Base-by-base conservation (phyloP, 208 protist species). In the Spongospora subterranea region DNA sequence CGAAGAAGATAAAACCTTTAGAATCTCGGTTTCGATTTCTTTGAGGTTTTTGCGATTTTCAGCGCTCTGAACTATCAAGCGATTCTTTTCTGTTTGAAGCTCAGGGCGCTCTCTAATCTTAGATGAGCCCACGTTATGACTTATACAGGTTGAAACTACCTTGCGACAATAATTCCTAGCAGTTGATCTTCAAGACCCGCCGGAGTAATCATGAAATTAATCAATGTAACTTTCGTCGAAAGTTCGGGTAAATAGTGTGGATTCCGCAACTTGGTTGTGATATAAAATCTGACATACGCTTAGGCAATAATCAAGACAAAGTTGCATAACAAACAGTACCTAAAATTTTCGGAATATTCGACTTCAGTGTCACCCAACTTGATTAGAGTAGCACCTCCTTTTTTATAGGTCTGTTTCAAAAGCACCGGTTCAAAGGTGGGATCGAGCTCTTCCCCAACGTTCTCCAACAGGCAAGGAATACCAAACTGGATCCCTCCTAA, bases 141-240 rank as follows among this genome's bases (percentile, higher is more conserved):
- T 60, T 94, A 95, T 92, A 24, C 6, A 29, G 50, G 50, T 60
- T 24, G 50, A 60, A 60, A 60, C 50, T 60, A 60, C 50, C 24
- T 60, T 24, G 97, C 94, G 94, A 98, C 98, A 39, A 98, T 97
- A 46, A 96, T 96, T 92, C 96, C 96, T 88, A 99, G 94, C 45
- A 99, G 93, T 94, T 99, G 98, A 90, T 99, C 98, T 92, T 98
- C 95, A 89, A 99, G 93, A 45, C 98, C 98, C 32, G 96, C 93
- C 92, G 97, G 95, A 1, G 98, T 99, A 90, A 99, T 98, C 94
- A 96, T 97, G 90, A 98, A 99, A 94, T 99, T 99, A 89, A 99
- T 96, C 46, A 99, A 94, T 11, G 96, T 97, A 41, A 98, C 97
- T 94, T 94, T 94, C 35, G 45, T 94, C 46, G 40, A 94, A 45